These are phyloP conservation scores for Phaffia tasmanica DNA, from an alignment of 768 basidiomycete species.

Conservation along the genomic window DNA sequence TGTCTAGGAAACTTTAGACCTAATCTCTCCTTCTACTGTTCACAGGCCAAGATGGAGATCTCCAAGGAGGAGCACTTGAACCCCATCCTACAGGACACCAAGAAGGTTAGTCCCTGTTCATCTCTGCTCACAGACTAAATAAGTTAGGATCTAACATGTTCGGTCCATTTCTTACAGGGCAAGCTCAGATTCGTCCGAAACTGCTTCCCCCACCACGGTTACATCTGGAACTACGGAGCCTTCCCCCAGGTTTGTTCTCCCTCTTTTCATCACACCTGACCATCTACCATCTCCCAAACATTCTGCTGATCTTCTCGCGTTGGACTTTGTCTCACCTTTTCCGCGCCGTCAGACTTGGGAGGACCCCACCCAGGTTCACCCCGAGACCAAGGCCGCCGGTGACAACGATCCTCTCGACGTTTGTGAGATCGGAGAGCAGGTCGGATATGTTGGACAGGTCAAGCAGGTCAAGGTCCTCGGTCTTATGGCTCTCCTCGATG, in stretches of 20 bases:
- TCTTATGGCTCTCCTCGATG: slow-evolving; percentile 98
- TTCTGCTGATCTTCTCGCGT: background rate
- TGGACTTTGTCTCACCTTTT: slow-evolving; percentile 12
- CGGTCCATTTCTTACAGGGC: slow-evolving; percentile 46
- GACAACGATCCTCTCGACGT: slow-evolving; percentile 99
- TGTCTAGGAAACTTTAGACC: background rate
- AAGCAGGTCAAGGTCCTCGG: slow-evolving; percentile 99
- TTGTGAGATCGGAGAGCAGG: slow-evolving; percentile 98
- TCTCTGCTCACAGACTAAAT: background rate
- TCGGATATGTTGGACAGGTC: slow-evolving; percentile 91
- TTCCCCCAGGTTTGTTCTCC: slow-evolving; percentile 71
- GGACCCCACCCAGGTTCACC: slow-evolving; percentile 70
- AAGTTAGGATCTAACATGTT: background rate
- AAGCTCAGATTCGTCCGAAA: slow-evolving; percentile 94
- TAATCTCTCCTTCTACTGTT: background rate
- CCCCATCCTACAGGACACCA: slow-evolving; percentile 83
- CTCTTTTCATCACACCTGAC: background rate
- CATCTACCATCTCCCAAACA: background rate
- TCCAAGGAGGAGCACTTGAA: slow-evolving; percentile 98
- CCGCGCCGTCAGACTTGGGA: slow-evolving; percentile 74
- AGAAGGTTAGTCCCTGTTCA: slow-evolving; percentile 14
- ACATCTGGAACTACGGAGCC: slow-evolving; percentile 98
- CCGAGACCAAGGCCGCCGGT: slow-evolving; percentile 97
- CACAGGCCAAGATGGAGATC: slow-evolving; percentile 95
- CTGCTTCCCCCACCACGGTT: slow-evolving; percentile 99